A percentile compares a stretch with the other conserved stretches of the same genome.
These are phyloP conservation scores for Daldinia grandis DNA, from an alignment of 495 filamentous ascomycete species.

Conservation along the genomic window DNA sequence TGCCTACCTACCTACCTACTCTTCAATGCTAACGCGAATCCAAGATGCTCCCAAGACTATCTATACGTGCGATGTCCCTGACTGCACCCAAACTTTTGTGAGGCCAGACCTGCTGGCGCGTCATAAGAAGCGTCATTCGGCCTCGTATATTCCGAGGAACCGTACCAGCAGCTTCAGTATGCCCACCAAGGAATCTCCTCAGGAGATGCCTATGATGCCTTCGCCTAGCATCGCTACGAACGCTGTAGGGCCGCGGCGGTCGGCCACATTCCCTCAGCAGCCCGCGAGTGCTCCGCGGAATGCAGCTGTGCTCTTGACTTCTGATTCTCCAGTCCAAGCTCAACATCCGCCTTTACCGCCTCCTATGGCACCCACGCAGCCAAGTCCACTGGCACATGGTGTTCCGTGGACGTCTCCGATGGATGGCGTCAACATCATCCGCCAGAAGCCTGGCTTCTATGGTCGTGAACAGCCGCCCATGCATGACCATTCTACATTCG, in stretches of 20 bases:
- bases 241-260: slow-evolving; percentile 45
- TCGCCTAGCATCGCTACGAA: slow-evolving; percentile 41
- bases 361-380: slow-evolving; percentile 39
- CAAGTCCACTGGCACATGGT: slow-evolving; percentile 33
- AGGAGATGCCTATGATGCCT: slow-evolving; percentile 42
- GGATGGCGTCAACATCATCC: slow-evolving; percentile 54
- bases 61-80: slow-evolving; percentile 88
- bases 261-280: slow-evolving; percentile 47
- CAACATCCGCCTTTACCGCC: slow-evolving; percentile 41
- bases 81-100: slow-evolving; percentile 89
- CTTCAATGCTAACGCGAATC: slow-evolving; percentile 65
- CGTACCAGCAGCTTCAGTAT: slow-evolving; percentile 79
- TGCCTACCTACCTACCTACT: too few species aligned
- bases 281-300: slow-evolving; percentile 55
- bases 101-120: slow-evolving; percentile 90
- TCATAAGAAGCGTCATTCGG: slow-evolving; percentile 91
- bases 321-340: slow-evolving; percentile 48
- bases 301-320: slow-evolving; percentile 55
- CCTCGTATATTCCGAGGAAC: slow-evolving; percentile 88
- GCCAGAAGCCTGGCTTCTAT: slow-evolving; percentile 55
- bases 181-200: slow-evolving; percentile 49
- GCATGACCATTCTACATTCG: slow-evolving; percentile 47
- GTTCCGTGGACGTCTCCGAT: slow-evolving; percentile 49
- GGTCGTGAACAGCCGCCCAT: slow-evolving; percentile 46
- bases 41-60: slow-evolving; percentile 96